Base-by-base conservation (phyloP, 192 early-diverging fungal genomes). In the Backusella sp. region DNA sequence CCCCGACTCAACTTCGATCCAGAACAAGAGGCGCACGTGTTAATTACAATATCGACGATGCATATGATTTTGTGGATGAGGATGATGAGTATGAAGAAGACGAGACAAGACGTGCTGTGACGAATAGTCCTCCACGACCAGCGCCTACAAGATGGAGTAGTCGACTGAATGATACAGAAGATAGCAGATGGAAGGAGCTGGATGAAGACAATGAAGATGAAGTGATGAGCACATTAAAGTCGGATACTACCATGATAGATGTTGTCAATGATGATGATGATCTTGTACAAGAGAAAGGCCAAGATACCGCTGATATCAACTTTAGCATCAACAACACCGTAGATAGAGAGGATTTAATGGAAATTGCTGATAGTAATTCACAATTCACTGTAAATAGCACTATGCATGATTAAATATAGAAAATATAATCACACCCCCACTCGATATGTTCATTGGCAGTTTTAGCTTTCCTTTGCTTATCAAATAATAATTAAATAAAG, bases 171-270 rank as follows among this genome's bases (percentile, higher is more conserved):
- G 42, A 39, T 30, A 21, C 46, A 19, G 76, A 81, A 8, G 84
- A 81, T 3, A 79, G 77, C 75, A 8, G 76, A 77, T n/a, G 36
- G 80, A 56, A 77, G 77, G 30, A 75, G 74, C 70, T 74, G 72
- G n/a, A 74, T 46, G 41, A 81, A 76, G 80, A 86, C 80, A 12
- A 62, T 14, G 56, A 62, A 12, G 56, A 62, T 62, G 56, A 62
- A 28, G 56, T 62, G 11, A 62, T 62, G 56, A 62, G 21, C 28
- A 62, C 56, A 62, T 15, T 62, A 62, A 62, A 62, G 9, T 62
- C 56, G 26, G 56, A 62, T 62, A 62, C 23, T 11, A 28, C 56
- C 28, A 28, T 62, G 56, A 62, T 62, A 62, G 56, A 62, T 26
- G 12, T 62, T 14, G 56, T 62, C 56, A 62, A 62, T 62, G 56